phyloP scores from a whole-genome alignment of 371 early-diverging fungal species.

The Mycotypha africana region DNA sequence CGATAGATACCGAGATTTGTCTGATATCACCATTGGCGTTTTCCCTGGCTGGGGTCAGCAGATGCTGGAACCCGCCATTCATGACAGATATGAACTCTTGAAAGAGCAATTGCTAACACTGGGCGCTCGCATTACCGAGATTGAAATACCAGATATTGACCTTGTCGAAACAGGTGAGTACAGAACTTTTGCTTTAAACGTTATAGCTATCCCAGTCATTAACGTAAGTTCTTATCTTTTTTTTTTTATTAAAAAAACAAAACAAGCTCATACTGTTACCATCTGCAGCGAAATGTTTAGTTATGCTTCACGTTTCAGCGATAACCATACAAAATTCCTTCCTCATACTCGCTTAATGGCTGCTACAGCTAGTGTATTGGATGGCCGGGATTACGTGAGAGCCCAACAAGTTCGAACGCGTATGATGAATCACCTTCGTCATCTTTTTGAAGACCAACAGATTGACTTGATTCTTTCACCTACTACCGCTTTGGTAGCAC shows the following conservation, averaged over 20 bases:
- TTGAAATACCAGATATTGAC: slow-evolving; percentile 64
- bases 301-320: slow-evolving; percentile 20
- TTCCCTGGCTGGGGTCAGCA: slow-evolving; percentile 17
- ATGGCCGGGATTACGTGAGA: slow-evolving; percentile 41
- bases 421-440: slow-evolving; percentile 46
- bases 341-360: slow-evolving; percentile 34
- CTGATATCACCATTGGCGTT: slow-evolving; percentile 24
- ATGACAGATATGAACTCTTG: slow-evolving; percentile 33
- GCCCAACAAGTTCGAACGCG: slow-evolving; percentile 59
- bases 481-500: slow-evolving; percentile 54
- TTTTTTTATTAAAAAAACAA: neutral
- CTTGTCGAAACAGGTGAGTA: slow-evolving; percentile 29
- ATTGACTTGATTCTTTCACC: slow-evolving; percentile 57
- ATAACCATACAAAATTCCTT: slow-evolving; percentile 15
- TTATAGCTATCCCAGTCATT: no score
- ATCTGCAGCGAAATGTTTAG: slow-evolving; percentile 60
- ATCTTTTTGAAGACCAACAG: slow-evolving; percentile 37
- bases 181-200: no score
- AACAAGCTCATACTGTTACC: slow-evolving; percentile 58
- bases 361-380: slow-evolving; percentile 10
- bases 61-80: slow-evolving; percentile 35
- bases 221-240: neutral
- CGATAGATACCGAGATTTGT: slow-evolving; percentile 12
- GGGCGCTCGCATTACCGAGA: slow-evolving; percentile 60
- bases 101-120: slow-evolving; percentile 29